These are phyloP conservation scores for Cudoniella acicularis DNA, from an alignment of 495 filamentous ascomycete genomes.

Conservation along the genomic window DNA sequence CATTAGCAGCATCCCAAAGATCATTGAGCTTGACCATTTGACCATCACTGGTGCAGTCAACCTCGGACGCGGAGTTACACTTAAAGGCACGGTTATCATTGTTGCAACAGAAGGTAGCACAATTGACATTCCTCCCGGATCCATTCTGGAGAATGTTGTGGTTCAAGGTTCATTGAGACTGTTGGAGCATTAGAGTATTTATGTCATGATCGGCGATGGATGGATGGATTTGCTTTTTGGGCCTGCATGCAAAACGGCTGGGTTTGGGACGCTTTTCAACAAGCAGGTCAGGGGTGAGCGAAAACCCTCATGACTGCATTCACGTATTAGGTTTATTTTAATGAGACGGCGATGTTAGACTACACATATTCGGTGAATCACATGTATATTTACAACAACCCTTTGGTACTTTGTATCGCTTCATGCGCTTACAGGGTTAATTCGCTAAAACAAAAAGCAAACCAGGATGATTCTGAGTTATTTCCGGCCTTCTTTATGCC, in stretches of 20 bases:
- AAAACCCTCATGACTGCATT: background rate
- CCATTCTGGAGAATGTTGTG: constrained; percentile 96
- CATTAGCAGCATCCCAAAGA: constrained; percentile 93
- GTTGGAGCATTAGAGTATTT: constrained; percentile 71
- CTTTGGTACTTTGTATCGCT: background rate
- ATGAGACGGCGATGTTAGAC: background rate
- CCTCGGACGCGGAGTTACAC: constrained; percentile 86
- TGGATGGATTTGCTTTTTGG: constrained; percentile 2
- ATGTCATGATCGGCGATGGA: background rate
- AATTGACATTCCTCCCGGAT: constrained; percentile 95
- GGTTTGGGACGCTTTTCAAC: background rate
- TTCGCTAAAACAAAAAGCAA: too few species aligned
- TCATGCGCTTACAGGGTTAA: background rate
- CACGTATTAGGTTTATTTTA: constrained; percentile 5
- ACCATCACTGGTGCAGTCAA: constrained; percentile 97
- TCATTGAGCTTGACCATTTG: constrained; percentile 95
- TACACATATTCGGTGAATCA: background rate
- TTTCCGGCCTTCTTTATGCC: too few species aligned
- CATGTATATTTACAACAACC: background rate
- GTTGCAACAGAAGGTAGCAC: constrained; percentile 97
- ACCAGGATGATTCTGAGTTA: too few species aligned
- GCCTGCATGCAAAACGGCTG: constrained; percentile 8
- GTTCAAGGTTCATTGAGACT: constrained; percentile 96
- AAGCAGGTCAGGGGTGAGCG: background rate
- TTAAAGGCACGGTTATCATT: constrained; percentile 99